Conservation (phyloP, 2,329 filamentous ascomycete species). For the Remersonia thermophila region DNA sequence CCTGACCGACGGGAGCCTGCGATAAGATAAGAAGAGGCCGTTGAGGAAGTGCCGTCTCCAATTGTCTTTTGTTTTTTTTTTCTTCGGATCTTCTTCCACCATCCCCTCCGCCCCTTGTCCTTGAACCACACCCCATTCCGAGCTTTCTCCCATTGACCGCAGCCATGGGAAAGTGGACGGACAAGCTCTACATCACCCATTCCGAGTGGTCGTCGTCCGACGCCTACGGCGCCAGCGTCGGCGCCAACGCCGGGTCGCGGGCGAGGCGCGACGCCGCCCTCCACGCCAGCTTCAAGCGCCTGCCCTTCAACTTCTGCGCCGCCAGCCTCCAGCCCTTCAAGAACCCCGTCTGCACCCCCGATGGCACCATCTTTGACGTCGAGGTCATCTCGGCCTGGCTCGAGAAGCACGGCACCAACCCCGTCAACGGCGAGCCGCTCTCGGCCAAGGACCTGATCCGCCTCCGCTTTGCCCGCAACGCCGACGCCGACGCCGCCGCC, state of each 20-base stretch:
- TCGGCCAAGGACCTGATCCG: constrained; percentile 76
- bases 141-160: background rate
- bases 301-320: constrained; percentile 97
- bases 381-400: constrained; percentile 92
- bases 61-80: too few relatives aligned
- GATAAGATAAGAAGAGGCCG: too few relatives aligned
- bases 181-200: constrained; percentile 71
- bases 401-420: constrained; percentile 85
- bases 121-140: too few relatives aligned
- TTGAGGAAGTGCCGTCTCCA: too few relatives aligned
- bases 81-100: too few relatives aligned
- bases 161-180: constrained; percentile 40
- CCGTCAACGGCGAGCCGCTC: constrained; percentile 69
- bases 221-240: constrained; percentile 70
- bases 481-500: constrained; percentile 45
- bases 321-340: constrained; percentile 90
- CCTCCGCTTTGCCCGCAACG: constrained; percentile 84
- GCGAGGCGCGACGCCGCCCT: constrained; percentile 26
- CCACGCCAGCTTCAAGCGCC: constrained; percentile 61
- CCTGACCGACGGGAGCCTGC: too few relatives aligned
- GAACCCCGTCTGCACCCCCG: constrained; percentile 80
- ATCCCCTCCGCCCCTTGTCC: too few relatives aligned
- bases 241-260: constrained; percentile 53
- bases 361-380: constrained; percentile 87
- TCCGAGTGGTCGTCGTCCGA: constrained; percentile 93